A percentile compares a stretch with the other conserved stretches of the same genome.
These are phyloP conservation scores for Pulveroboletus sp. DNA, from an alignment of 768 basidiomycete genomes.

Conservation along the genomic window DNA sequence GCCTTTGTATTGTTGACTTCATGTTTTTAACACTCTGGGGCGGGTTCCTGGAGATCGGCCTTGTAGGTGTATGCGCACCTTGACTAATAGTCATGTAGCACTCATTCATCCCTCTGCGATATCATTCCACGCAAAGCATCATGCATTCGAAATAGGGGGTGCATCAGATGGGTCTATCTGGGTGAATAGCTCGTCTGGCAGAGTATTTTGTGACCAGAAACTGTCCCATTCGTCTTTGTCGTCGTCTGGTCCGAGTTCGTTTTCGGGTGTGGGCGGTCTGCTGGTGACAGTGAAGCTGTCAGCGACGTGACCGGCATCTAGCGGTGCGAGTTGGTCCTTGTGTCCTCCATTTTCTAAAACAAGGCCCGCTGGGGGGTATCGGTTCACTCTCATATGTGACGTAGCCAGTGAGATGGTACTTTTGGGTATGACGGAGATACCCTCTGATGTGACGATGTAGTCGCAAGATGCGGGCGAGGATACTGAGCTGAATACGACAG, in stretches of 20 bases:
- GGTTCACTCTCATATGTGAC: conserved; percentile 1
- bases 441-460: conserved; percentile 66
- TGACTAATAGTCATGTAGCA: conserved; percentile 1
- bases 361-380: conserved; percentile 9
- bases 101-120: conserved; percentile 7
- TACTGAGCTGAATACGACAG: conserved; percentile 75
- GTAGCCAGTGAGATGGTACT: conserved; percentile 13
- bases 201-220: conserved; percentile 42
- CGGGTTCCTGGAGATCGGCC: conserved; percentile 13
- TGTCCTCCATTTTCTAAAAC: conserved; percentile 1
- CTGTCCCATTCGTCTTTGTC: conserved; percentile 47
- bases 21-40: neutral
- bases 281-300: conserved; percentile 21
- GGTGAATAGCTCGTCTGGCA: conserved; percentile 38
- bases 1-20: conserved; percentile 11
- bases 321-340: conserved; percentile 28
- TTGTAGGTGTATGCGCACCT: neutral
- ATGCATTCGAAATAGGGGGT: conserved; percentile 13
- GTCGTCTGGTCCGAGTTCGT: conserved; percentile 16
- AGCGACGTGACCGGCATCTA: conserved; percentile 35
- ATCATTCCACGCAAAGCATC: neutral
- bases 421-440: conserved; percentile 41
- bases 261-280: conserved; percentile 23
- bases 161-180: conserved; percentile 11
- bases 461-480: conserved; percentile 60